phyloP scores from a whole-genome alignment of 2,329 filamentous ascomycete species.

The Neodidymelliopsis sp. region DNA sequence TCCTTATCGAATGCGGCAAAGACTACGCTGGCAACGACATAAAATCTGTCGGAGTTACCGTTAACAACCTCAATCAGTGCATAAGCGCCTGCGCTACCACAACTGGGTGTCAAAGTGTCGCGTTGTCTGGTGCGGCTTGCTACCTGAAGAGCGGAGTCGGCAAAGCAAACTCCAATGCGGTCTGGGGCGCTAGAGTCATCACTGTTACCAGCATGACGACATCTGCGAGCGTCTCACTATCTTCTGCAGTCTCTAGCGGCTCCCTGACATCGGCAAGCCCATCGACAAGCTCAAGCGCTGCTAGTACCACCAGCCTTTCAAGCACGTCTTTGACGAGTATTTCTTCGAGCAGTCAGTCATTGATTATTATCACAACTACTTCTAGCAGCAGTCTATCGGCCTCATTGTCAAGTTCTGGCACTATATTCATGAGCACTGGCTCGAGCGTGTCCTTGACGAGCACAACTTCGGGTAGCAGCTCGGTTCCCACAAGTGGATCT shows the following conservation, averaged over 20 bases:
- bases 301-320: background rate
- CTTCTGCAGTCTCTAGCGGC: background rate
- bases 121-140: slow-evolving; percentile 9
- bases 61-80: slow-evolving; percentile 3
- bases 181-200: slow-evolving; percentile 6
- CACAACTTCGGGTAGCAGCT: no score
- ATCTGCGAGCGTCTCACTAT: background rate
- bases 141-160: slow-evolving; percentile 11
- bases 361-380: background rate
- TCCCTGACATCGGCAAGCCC: background rate
- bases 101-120: slow-evolving; percentile 3
- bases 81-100: slow-evolving; percentile 8
- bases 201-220: background rate
- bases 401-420: background rate
- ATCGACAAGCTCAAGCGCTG: background rate
- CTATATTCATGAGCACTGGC: no score
- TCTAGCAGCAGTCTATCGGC: background rate
- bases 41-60: background rate
- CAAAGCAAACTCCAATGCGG: slow-evolving; percentile 1
- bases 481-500: no score
- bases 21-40: slow-evolving; percentile 11
- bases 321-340: background rate
- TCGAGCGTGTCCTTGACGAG: no score
- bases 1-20: slow-evolving; percentile 9
- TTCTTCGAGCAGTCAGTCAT: background rate